Evolutionary conservation across 192 early-diverging fungal genomes (phyloP).

Genomic region (Gigaspora rosea): DNA sequence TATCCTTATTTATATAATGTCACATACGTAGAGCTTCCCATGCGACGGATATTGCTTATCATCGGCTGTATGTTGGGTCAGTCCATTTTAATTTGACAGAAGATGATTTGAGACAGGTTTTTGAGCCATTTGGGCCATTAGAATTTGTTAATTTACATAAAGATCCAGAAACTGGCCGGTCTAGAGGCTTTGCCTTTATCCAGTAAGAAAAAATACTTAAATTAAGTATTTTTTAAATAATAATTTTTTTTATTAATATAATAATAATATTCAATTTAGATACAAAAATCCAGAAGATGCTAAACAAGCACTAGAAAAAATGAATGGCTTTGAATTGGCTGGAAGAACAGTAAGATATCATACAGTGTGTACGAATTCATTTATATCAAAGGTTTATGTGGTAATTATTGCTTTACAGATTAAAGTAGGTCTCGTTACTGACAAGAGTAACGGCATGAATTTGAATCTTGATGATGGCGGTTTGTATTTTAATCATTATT

Average conservation of each 20-base stretch:
- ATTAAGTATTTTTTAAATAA: not conserved
- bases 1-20: conserved; percentile 30
- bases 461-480: conserved; percentile 54
- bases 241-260: not conserved
- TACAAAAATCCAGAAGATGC: conserved; percentile 72
- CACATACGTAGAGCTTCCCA: conserved; percentile 23
- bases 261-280: conserved; percentile 39
- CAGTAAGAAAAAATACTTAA: conserved; percentile 50
- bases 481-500: conserved; percentile 23
- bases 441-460: conserved; percentile 54
- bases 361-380: not conserved
- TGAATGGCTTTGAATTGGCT: conserved; percentile 83
- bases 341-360: conserved; percentile 61
- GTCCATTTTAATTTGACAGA: conserved; percentile 67
- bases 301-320: conserved; percentile 72
- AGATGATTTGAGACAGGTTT: conserved; percentile 75
- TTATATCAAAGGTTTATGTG: not conserved
- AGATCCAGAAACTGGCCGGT: conserved; percentile 70
- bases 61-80: conserved; percentile 64
- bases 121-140: conserved; percentile 83
- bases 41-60: conserved; percentile 51
- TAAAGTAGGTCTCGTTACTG: conserved; percentile 74
- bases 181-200: conserved; percentile 79
- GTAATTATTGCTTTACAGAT: conserved; percentile 51
- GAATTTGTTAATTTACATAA: conserved; percentile 83